Conservation (phyloP, 1,284 basidiomycete species). For the Fomitopsis pinicola region DNA sequence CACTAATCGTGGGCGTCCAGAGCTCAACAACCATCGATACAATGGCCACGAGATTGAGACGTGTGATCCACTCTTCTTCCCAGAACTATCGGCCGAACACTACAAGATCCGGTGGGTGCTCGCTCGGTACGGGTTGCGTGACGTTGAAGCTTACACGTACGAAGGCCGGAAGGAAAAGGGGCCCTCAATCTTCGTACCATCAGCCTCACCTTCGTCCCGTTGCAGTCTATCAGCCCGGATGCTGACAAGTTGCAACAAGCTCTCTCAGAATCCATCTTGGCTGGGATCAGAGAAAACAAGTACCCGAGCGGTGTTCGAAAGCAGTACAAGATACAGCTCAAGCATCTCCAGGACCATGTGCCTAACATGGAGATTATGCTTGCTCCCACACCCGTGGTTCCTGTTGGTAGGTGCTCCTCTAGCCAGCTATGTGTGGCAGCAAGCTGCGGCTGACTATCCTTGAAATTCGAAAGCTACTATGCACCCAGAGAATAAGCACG, state of each 20-base stretch:
- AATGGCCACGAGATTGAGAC: too few relatives aligned
- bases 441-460: too few relatives aligned
- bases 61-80: too few relatives aligned
- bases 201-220: conserved; percentile 14
- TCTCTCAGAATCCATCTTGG: conserved; percentile 10
- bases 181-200: conserved; percentile 4
- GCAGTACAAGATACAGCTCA: conserved; percentile 24
- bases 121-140: too few relatives aligned
- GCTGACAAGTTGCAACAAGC: conserved; percentile 10
- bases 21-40: too few relatives aligned
- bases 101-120: neutral
- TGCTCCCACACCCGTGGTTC: conserved; percentile 4
- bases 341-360: conserved; percentile 14
- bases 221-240: conserved; percentile 11
- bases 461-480: too few relatives aligned
- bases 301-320: conserved; percentile 15
- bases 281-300: conserved; percentile 3
- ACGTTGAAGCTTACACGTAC: neutral
- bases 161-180: conserved; percentile 5
- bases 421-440: neutral
- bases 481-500: conserved; percentile 22
- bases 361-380: conserved; percentile 16
- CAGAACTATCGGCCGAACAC: neutral
- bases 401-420: conserved; percentile 4
- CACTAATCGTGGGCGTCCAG: too few relatives aligned